Base-by-base conservation (phyloP, 441 rosid species). In the Dalechampia spathulata region DNA sequence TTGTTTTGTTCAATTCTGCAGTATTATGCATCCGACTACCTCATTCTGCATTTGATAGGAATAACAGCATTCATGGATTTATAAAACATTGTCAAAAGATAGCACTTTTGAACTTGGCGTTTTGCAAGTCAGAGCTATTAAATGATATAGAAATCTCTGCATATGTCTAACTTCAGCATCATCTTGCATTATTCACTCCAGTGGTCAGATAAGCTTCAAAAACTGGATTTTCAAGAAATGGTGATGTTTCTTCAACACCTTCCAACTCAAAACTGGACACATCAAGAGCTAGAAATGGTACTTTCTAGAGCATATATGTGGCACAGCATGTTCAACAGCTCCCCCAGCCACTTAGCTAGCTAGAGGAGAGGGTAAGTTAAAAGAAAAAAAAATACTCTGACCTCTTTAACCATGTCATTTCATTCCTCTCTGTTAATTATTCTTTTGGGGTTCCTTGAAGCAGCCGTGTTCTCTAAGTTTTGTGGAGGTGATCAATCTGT, bases 231-330 rank as follows among this genome's bases (percentile, higher is more conserved):
- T 69, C 99, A 93, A 67, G 99, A 90, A 59, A 73, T 93, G 97
- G 96, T 90, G 58, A 93, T 93, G 97, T 87, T 90, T 78, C 85
- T 90, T 54, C 99, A 87, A 69, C 97, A 93, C 73, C 86, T 90
- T 41, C 96, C 97, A 1, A 93, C 99, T 17, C 75, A 83, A 30
- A 85, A 75, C 63, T 90, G 97, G 99, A 70, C 89, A 5, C 83
- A 85, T 64, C 85, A 81, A 65, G 97, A 93, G 57, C 92, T 93
- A 4, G 99, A 93, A 64, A 79, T 83, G 89, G 96, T 87, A 53
- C 83, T 93, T 48, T 93, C 97, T 4, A 73, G 83, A 73, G 97
- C 99, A 36, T 90, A 54, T 70, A 85, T 93, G 89, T 90, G 96
- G 97, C 96, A 90, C 71, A 87, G 87, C 61, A 87, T 93, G 96